Evolutionary conservation across 768 basidiomycete species (phyloP), one percentile per base, ranked within the genome.

Genomic region (Amanita rubescens): DNA sequence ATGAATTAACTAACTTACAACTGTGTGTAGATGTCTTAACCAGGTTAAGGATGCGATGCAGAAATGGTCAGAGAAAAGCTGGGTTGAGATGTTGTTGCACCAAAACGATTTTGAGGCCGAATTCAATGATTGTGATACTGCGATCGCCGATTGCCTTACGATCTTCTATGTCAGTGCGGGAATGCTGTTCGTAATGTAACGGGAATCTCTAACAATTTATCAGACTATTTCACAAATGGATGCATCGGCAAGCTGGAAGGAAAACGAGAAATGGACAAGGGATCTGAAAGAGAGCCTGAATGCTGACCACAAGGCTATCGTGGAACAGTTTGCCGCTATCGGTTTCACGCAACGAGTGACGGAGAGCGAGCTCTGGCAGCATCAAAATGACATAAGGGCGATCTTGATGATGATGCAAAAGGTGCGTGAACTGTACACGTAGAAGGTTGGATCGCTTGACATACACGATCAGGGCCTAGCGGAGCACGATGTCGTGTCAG

Each of bases 61-160:
- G n/a, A 63, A 57, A 11, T 81, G 79, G 79, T 67, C 69, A 6
- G 65, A 65, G 38, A 65, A 74, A 49, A 59, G 61, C 24, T 63
- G 63, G 20, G 33, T 77, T 47, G 66, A 76, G 53, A 69, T 74
- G 5, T 76, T 82, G 55, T 53, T 75, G 27, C 71, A 67, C 53
- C 80, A 80, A 56, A 60, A 57, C n/a, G 71, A 77, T 24, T 69
- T 81, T 35, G 61, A 67, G 17, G 57, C 59, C 19, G 74, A 73
- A 39, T 80, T 83, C 25, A 62, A 71, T 56, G 62, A 63, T 14
- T 80, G 76, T 56, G 74, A 82, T 50, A 49, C 58, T 47, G 63
- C 67, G 22, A 70, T 83, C 32, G 63, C 71, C 24, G 75, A 76
- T 51, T 77, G 77, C 51, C 56, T 81, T 39, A 64, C 62, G 6